Base-by-base conservation (phyloP, 2,329 filamentous ascomycete species). In the Fusarium sp. region DNA sequence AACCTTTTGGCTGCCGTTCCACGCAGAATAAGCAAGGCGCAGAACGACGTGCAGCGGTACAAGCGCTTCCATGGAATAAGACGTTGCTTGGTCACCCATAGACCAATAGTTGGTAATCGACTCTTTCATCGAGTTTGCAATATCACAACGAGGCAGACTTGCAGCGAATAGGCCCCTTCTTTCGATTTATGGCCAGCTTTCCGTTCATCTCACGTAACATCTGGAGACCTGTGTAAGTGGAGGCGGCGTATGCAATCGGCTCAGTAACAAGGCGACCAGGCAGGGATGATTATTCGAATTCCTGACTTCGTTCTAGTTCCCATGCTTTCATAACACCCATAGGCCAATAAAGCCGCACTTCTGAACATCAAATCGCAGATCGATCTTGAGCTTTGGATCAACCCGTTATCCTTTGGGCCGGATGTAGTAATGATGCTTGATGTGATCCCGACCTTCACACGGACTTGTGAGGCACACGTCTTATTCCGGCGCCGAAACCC, bases 11-110 rank as follows among this genome's bases (percentile, higher is more conserved):
- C 46, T 67, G 57, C 45, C 52, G 45, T 61, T 47, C 36, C 62
- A 60, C 46, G 55, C 56, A 57, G 61, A 64, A 66, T 47, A 68
- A 69, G 55, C 50, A 69, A 58, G 66, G 62, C 57, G 67, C 66
- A 57, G 61, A 31, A 69, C 56, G 26, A 59, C 47, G 38, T 53
- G 53, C 62, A 67, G 57, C 66, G 44, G 62, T 59, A 56, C 62
- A 63, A 56, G 57, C 62, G 62, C 53, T 65, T 59, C 45, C 26
- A 19, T 34, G 26, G 34, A 26, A 62, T 31, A 55, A 62, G 47
- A 55, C 59, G 40, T 28, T 52, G 46, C 40, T 53, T 62, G 58
- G 46, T 53, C 57, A 46, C 47, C 40, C 39, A 62, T n/a, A 55
- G 47, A 54, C 66, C 61, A 67, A 62, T 57, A 24, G 54, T 26